Evolutionary conservation across 2,329 filamentous ascomycete species (phyloP), one percentile per base, ranked within the genome.

Genomic region (Nigrospora sphaerica): DNA sequence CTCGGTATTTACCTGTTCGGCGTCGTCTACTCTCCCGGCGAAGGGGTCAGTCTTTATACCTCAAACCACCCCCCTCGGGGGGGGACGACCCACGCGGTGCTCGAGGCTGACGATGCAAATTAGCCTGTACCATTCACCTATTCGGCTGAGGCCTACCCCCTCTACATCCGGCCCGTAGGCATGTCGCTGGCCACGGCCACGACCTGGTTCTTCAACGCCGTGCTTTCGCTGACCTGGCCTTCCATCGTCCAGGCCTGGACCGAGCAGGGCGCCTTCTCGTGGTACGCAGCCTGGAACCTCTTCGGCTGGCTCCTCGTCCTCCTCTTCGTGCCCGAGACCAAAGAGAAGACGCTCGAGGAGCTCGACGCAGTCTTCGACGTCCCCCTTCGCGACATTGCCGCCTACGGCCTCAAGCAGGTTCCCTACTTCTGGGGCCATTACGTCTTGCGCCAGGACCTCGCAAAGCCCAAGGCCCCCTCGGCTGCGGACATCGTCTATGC

Each of bases 61-160:
- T 13, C 23, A 10, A 10, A 7, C 23, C 23, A 6, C 23, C 23
- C 6, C 6, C 23, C 2, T 10, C 23, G 19, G 16, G 14, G 23
- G 12, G 19, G 19, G 17, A 16, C 36, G 13, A 13, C 31, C 18
- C 40, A 13, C 32, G 11, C 6, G 9, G 33, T 31, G 39, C 13
- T 34, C 33, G 18, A n/a, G 10, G 42, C 34, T 45, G 28, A 49
- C 41, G 3, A 11, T 14, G 12, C 19, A 17, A 4, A n/a, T 32
- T 32, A 59, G 58, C 70, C 70, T 6, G 80, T 84, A 0, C 80
- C 81, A 0, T 85, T 84, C 56, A 83, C 79, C 0, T 85, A 85
- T 58, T 82, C 78, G 0, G 81, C 81, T 17, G 81, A 85, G 59
- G 81, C 79, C 1, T 85, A 83, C 56, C 81, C 81, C 5, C 65